These are phyloP conservation scores for Thraustotheca clavata DNA, from an alignment of 352 stramenopile genomes.

Conservation along the genomic window DNA sequence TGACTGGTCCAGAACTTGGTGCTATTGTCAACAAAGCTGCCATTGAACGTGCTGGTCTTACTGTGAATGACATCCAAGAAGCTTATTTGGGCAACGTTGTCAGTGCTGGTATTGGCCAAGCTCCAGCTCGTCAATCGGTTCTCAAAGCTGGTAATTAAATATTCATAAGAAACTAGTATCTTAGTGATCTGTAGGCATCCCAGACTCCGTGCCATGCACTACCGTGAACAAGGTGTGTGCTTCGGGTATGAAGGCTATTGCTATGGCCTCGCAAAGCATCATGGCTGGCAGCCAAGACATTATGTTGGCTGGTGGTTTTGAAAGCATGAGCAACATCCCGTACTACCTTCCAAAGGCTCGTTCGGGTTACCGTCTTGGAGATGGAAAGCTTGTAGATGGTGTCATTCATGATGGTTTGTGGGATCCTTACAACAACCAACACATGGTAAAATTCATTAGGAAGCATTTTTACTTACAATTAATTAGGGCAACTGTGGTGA, in stretches of 20 bases:
- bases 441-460: constrained; percentile 38
- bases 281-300: constrained; percentile 76
- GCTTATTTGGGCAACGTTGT: constrained; percentile 94
- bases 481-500: constrained; percentile 90
- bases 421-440: constrained; percentile 96
- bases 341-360: constrained; percentile 93
- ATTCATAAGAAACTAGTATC: constrained; percentile 1
- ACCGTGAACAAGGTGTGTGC: constrained; percentile 99
- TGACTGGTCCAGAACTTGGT: constrained; percentile 88
- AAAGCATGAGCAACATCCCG: constrained; percentile 97
- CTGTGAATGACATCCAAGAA: constrained; percentile 77
- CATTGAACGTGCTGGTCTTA: constrained; percentile 39
- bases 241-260: constrained; percentile 85
- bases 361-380: constrained; percentile 87
- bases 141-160: constrained; percentile 57
- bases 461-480: constrained; percentile 11
- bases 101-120: constrained; percentile 90
- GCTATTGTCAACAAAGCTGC: constrained; percentile 70
- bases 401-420: constrained; percentile 95
- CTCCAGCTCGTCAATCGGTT: constrained; percentile 88
- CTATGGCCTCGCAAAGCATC: constrained; percentile 84
- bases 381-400: constrained; percentile 81
- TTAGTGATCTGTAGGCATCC: constrained; percentile 61
- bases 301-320: constrained; percentile 92
- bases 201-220: constrained; percentile 85